phyloP scores from a whole-genome alignment of 148 eudicot genomes.

The Rheum nobile region DNA sequence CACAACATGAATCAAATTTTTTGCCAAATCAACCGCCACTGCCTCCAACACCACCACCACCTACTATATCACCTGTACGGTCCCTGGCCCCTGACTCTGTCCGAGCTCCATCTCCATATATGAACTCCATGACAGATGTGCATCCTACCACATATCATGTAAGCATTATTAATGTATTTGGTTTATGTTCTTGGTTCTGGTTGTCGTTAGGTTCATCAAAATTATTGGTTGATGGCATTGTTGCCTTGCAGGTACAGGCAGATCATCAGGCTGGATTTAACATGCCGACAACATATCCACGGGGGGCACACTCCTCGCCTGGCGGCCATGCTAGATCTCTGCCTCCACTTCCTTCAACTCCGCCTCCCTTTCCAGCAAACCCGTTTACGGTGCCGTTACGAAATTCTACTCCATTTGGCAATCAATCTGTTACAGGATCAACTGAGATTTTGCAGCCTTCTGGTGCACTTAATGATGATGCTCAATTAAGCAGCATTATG shows the following conservation, averaged over 20 bases:
- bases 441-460: constrained; percentile 40
- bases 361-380: constrained; percentile 62
- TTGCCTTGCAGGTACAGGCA: constrained; percentile 40
- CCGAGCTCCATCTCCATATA: constrained; percentile 39
- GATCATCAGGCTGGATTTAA: constrained; percentile 35
- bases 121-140: constrained; percentile 36
- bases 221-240: not conserved
- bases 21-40: constrained; percentile 73
- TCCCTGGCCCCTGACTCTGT: constrained; percentile 40
- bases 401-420: constrained; percentile 33
- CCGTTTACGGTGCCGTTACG: constrained; percentile 26
- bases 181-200: not conserved
- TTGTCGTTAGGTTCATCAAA: not conserved
- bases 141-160: constrained; percentile 47
- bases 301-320: constrained; percentile 40
- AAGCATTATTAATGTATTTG: constrained; percentile 14
- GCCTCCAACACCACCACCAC: constrained; percentile 92
- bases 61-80: constrained; percentile 39
- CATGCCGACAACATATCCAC: constrained; percentile 30
- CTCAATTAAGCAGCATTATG: constrained; percentile 21
- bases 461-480: constrained; percentile 17
- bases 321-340: constrained; percentile 52
- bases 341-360: constrained; percentile 94
- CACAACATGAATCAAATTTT: constrained; percentile 49
- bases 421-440: constrained; percentile 35